Conservation (phyloP, 306 rosid species). For the Castanea mollissima region DNA sequence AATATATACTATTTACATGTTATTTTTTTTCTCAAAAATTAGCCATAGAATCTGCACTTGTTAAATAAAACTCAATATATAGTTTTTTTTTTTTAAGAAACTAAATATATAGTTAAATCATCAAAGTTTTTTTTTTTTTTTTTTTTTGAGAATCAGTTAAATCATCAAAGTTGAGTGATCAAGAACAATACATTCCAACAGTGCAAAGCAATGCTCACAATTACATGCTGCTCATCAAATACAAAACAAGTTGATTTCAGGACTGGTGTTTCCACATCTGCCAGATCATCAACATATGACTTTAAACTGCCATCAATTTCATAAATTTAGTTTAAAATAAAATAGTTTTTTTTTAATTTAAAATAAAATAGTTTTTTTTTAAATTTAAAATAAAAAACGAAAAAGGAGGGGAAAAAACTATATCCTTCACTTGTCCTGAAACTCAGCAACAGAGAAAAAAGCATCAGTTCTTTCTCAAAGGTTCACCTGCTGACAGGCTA, state of each 20-base stretch:
- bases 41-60: background rate
- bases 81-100: background rate
- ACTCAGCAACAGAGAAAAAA: background rate
- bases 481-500: background rate
- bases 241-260: background rate
- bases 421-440: background rate
- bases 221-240: background rate
- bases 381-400: background rate
- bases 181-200: background rate
- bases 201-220: background rate
- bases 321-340: background rate
- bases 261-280: background rate
- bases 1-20: background rate
- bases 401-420: too few species aligned
- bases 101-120: background rate
- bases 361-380: too few species aligned
- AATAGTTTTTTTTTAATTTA: too few species aligned
- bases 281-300: background rate
- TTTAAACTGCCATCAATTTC: background rate
- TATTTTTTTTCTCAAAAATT: conserved; percentile 12
- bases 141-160: background rate
- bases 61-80: background rate
- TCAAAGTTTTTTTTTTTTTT: background rate
- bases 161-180: background rate
- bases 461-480: background rate